Evolutionary conservation across 139 green algal species (phyloP).

Genomic region (Chlorella sorokiniana): DNA sequence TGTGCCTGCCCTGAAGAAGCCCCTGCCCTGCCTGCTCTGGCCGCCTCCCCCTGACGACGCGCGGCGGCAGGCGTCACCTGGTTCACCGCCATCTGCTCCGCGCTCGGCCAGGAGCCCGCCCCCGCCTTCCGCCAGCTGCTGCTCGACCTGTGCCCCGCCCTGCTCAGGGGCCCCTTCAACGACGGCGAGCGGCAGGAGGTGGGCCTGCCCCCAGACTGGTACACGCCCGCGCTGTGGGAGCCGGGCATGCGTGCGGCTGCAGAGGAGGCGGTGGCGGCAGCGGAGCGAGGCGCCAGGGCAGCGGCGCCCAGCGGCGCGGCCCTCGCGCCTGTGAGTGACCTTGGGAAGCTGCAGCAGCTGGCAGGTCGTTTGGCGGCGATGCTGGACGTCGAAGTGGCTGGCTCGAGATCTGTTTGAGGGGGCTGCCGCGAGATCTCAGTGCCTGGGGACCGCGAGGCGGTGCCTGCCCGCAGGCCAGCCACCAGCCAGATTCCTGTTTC

Average conservation of each 20-base stretch:
- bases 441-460: too few species aligned
- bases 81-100: conserved; percentile 68
- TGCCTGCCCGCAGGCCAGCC: too few species aligned
- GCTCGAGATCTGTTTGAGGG: neutral
- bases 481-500: too few species aligned
- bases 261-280: neutral
- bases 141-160: conserved; percentile 53
- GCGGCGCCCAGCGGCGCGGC: neutral
- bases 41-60: too few species aligned
- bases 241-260: neutral
- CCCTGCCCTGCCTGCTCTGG: neutral
- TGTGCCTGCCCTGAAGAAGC: neutral
- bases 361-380: neutral
- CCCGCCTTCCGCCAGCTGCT: conserved; percentile 50
- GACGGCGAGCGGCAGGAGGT: conserved; percentile 43
- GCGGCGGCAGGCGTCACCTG: conserved; percentile 74
- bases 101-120: conserved; percentile 38
- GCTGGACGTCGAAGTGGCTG: conserved; percentile 8
- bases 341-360: conserved; percentile 4
- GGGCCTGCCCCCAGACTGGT: conserved; percentile 46
- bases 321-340: neutral
- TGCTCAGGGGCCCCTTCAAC: conserved; percentile 62
- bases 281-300: neutral
- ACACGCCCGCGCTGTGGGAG: conserved; percentile 15
- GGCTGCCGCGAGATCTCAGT: too few species aligned